A percentile compares a stretch with the other conserved stretches of the same genome.
Conservation (phyloP, 805 yeast genomes). For the Yamadazyma paraphyllophila region DNA sequence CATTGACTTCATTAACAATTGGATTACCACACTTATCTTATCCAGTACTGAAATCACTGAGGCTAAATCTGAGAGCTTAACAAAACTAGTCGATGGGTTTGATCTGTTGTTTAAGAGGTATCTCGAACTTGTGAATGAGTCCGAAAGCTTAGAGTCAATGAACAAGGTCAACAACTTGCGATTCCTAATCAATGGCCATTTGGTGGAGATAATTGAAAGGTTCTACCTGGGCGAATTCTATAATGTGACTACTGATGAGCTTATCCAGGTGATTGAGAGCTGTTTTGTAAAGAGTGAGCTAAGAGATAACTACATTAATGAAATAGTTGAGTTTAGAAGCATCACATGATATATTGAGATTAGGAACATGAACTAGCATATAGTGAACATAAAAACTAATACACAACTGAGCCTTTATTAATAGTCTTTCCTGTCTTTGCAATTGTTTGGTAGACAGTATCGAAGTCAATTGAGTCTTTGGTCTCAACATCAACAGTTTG, state of each 20-base stretch:
- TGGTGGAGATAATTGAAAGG: constrained; percentile 45
- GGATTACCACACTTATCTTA: constrained; percentile 26
- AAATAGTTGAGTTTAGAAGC: constrained; percentile 45
- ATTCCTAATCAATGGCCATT: constrained; percentile 35
- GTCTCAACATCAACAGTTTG: constrained; percentile 82
- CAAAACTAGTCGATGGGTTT: constrained; percentile 24
- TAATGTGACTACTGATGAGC: constrained; percentile 48
- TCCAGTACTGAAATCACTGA: constrained; percentile 34
- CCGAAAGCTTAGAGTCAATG: constrained; percentile 20
- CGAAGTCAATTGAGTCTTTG: constrained; percentile 53
- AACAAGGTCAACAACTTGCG: constrained; percentile 30
- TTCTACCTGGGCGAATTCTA: constrained; percentile 53
- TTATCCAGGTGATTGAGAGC: constrained; percentile 39
- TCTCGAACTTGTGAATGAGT: constrained; percentile 16
- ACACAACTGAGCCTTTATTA: constrained; percentile 22
- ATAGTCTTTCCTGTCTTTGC: constrained; percentile 90
- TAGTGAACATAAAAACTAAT: constrained; percentile 3
- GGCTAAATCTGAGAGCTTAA: constrained; percentile 29
- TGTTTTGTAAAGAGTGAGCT: constrained; percentile 47
- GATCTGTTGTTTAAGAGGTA: constrained; percentile 23
- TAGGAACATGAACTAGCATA: not conserved
- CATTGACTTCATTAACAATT: constrained; percentile 29
- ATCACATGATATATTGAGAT: not conserved
- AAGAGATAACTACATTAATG: constrained; percentile 43
- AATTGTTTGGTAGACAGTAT: constrained; percentile 76